Conservation (phyloP, 2,329 filamentous ascomycete species). For the Gliomastix tumulicola region DNA sequence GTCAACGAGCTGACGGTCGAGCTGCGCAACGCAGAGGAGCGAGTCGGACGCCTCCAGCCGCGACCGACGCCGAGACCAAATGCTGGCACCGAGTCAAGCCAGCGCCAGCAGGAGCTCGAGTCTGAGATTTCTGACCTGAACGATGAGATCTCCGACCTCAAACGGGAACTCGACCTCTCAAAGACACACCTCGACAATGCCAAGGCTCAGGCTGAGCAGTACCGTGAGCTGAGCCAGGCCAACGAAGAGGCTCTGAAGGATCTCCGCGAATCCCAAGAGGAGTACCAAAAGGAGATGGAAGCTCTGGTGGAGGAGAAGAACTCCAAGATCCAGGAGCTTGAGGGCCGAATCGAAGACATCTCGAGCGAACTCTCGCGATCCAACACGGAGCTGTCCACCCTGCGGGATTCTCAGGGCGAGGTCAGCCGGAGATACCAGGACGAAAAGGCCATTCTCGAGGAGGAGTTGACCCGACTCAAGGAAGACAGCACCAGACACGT, state of each 20-base stretch:
- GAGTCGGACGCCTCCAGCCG: constrained; percentile 74
- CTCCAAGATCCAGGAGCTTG: constrained; percentile 69
- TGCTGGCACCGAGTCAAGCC: constrained; percentile 28
- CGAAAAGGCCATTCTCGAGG: constrained; percentile 71
- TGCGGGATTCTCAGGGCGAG: constrained; percentile 78
- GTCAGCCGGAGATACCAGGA: constrained; percentile 65
- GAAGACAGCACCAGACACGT: constrained; percentile 76
- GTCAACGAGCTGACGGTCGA: constrained; percentile 88
- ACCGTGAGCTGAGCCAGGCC: constrained; percentile 78
- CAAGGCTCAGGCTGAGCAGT: constrained; percentile 76
- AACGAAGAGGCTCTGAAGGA: constrained; percentile 83
- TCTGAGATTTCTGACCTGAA: constrained; percentile 72
- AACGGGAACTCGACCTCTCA: constrained; percentile 76
- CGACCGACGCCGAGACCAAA: constrained; percentile 59
- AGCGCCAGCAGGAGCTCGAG: constrained; percentile 42
- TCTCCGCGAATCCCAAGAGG: constrained; percentile 72
- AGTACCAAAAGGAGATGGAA: constrained; percentile 85
- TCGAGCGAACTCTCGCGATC: constrained; percentile 73
- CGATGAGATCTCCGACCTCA: constrained; percentile 78
- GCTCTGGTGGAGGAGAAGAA: constrained; percentile 70
- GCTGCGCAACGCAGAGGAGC: constrained; percentile 82
- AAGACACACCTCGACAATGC: constrained; percentile 75
- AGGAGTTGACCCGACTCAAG: constrained; percentile 73
- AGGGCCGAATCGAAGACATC: constrained; percentile 78
- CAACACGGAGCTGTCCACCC: constrained; percentile 72